phyloP scores from a whole-genome alignment of 768 basidiomycete genomes.

The Hysterangium stoloniferum region DNA sequence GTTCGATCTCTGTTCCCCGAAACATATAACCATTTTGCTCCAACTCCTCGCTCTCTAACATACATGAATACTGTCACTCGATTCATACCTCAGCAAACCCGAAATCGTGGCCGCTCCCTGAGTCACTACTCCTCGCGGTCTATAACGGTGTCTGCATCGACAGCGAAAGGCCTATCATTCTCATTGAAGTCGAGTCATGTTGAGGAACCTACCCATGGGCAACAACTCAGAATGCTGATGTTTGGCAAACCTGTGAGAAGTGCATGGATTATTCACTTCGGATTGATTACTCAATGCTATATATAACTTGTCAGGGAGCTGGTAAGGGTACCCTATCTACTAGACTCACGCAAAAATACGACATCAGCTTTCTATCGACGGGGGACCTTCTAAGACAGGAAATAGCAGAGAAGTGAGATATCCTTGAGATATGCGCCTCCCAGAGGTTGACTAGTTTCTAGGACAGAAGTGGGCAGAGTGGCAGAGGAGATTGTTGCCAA shows the following conservation, averaged over 20 bases:
- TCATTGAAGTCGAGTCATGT: constrained; percentile 8
- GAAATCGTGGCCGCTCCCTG: not conserved
- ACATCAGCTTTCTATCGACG: constrained; percentile 68
- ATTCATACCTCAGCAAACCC: not conserved
- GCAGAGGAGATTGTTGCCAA: constrained; percentile 75
- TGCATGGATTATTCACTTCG: constrained; percentile 38
- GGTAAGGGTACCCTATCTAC: constrained; percentile 71
- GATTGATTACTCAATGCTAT: not conserved
- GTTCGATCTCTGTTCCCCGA: not conserved
- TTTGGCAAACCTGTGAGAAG: constrained; percentile 65
- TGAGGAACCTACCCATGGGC: constrained; percentile 12
- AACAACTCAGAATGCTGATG: constrained; percentile 55
- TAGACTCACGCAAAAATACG: constrained; percentile 72
- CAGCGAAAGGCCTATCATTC: constrained; percentile 8
- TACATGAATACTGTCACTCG: not conserved
- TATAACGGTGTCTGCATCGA: constrained; percentile 3
- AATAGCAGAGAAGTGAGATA: constrained; percentile 53
- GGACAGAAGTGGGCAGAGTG: constrained; percentile 62
- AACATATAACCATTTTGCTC: not conserved
- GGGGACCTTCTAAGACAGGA: constrained; percentile 84
- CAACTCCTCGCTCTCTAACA: not conserved
- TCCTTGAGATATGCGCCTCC: not conserved
- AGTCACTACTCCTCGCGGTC: not conserved
- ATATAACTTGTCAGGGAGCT: constrained; percentile 17
- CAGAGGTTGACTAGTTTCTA: constrained; percentile 15